Evolutionary conservation across 495 filamentous ascomycete genomes (phyloP).

Genomic region (Halenospora varia): DNA sequence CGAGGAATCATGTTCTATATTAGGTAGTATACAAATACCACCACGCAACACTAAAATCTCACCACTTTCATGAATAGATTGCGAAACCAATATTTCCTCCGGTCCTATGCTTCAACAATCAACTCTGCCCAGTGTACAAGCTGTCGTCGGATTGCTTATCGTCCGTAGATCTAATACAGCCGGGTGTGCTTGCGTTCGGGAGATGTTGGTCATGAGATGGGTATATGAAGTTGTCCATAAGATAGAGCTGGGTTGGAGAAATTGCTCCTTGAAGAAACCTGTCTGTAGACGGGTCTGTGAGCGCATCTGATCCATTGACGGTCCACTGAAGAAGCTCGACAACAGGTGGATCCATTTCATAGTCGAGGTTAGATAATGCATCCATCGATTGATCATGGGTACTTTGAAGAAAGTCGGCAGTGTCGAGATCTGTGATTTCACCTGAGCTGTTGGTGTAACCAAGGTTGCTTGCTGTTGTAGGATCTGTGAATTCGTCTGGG

Average conservation of each 20-base stretch:
- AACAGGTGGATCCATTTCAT: constrained; percentile 6
- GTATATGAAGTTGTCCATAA: too few species aligned
- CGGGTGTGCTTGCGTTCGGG: neutral
- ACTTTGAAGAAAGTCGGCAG: neutral
- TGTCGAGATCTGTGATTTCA: neutral
- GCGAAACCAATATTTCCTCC: neutral
- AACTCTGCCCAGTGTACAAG: too few species aligned
- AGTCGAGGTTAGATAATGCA: constrained; percentile 2
- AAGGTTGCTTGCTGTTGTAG: neutral
- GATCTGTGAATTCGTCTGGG: neutral
- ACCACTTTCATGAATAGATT: neutral
- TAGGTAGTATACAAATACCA: neutral
- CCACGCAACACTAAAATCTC: neutral
- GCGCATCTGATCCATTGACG: constrained; percentile 8
- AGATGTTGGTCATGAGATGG: too few species aligned
- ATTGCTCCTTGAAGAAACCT: constrained; percentile 2
- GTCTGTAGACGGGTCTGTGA: constrained; percentile 12
- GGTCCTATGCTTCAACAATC: neutral
- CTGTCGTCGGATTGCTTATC: neutral
- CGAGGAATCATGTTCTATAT: constrained; percentile 2
- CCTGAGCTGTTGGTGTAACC: neutral
- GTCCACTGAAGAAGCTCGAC: constrained; percentile 3
- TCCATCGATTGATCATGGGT: neutral
- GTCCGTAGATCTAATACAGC: neutral
- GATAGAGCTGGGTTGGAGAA: neutral